Evolutionary conservation across 257 asterid genomes (phyloP), one percentile per base, ranked within the genome.

Genomic region (Ligustrum vulgare): DNA sequence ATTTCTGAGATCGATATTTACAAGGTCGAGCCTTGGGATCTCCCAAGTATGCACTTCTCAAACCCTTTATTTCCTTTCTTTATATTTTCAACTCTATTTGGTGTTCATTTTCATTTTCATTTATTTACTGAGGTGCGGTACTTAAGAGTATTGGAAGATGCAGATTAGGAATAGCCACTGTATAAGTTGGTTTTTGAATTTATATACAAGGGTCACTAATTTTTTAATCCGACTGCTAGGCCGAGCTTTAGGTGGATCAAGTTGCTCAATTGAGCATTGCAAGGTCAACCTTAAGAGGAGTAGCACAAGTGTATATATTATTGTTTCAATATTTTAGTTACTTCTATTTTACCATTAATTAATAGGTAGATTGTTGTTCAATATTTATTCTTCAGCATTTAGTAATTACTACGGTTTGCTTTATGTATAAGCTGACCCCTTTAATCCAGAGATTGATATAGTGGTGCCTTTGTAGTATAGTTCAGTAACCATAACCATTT

Each of bases 11-110:
- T 94, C 81, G 97, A 92, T 85, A 92, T 94, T 32, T 94, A 94
- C 89, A 94, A 87, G 86, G 86, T 80, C 49, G 98, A 94, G 88
- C 98, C 98, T 5, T 94, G 98, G 98, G 98, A 94, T 76, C 98
- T 94, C 33, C 98, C 98, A 28, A 87, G 98, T 94, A 82, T 18
- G 81, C 15, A 16, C 72, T 28, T 23, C 64, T 56, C 31, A 56
- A 56, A 20, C 28, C 64, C 2, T 7, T 51, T 28, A 1, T 28
- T 28, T 5, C 15, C 25, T n/a, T n/a, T n/a, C 62, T 56, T 6
- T 56, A 8, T 56, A 8, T 20, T 70, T 20, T 1, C 43, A 39
- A 25, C 41, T n/a, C 3, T 36, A 7, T 63, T 22, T 4, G 69
- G 34, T 37, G 28, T 58, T 37, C 34, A 7, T 18, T 35, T 10